Evolutionary conservation across 2,329 filamentous ascomycete genomes (phyloP).

Genomic region (Teratosphaeria nubilosa): DNA sequence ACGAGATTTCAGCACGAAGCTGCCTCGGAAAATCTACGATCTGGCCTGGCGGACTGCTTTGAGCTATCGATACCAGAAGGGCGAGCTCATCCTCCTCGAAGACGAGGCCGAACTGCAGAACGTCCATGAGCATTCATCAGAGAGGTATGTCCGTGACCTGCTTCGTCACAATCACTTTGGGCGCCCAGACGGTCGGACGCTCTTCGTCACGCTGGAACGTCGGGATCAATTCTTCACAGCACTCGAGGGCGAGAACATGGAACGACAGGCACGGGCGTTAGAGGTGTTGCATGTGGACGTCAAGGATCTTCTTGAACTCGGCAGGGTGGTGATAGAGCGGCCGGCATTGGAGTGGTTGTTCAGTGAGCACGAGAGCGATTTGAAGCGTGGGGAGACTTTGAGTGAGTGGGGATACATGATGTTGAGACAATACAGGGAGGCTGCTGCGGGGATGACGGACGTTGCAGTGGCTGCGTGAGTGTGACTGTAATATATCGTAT

Average conservation of each 20-base stretch:
- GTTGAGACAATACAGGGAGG: background rate
- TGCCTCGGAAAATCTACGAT: constrained; percentile 88
- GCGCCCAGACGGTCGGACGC: constrained; percentile 55
- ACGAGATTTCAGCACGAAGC: constrained; percentile 73
- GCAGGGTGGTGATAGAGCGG: constrained; percentile 78
- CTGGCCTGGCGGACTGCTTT: constrained; percentile 89
- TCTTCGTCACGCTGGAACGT: constrained; percentile 58
- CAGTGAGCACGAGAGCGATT: constrained; percentile 58
- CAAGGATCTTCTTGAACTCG: constrained; percentile 81
- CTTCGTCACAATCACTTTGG: constrained; percentile 63
- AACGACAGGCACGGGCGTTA: constrained; percentile 52
- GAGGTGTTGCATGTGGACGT: constrained; percentile 77
- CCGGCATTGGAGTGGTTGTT: constrained; percentile 67
- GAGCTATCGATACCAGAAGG: constrained; percentile 78
- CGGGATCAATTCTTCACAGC: constrained; percentile 57
- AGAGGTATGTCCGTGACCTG: constrained; percentile 56
- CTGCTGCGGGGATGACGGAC: background rate
- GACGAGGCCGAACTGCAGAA: constrained; percentile 62
- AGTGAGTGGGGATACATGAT: background rate
- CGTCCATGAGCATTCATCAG: constrained; percentile 31
- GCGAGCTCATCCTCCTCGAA: constrained; percentile 78
- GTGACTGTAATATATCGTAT: background rate
- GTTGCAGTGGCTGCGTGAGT: background rate
- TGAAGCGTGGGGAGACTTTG: constrained; percentile 7
- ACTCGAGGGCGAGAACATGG: constrained; percentile 51